phyloP scores from a whole-genome alignment of 805 yeast species.

The Hanseniaspora vineae region DNA sequence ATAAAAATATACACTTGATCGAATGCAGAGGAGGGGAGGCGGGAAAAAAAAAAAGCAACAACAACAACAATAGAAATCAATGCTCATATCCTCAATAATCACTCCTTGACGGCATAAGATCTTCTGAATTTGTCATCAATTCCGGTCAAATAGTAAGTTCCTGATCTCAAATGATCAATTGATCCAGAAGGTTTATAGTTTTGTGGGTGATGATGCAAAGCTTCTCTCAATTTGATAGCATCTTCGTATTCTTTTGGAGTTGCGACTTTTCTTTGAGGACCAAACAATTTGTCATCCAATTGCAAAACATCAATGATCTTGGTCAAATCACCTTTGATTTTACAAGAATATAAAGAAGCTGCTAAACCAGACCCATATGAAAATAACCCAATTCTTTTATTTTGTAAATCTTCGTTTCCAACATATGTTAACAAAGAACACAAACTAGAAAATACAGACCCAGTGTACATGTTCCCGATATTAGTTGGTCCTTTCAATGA shows the following conservation, averaged over 20 bases:
- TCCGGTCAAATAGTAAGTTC: constrained; percentile 72
- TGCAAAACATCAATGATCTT: constrained; percentile 51
- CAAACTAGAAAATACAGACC: constrained; percentile 78
- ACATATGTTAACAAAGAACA: constrained; percentile 69
- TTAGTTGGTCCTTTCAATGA: constrained; percentile 83
- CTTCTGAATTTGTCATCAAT: constrained; percentile 87
- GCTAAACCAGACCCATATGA: constrained; percentile 99
- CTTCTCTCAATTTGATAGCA: constrained; percentile 77
- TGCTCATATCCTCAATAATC: too few species aligned
- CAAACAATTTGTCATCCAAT: constrained; percentile 51
- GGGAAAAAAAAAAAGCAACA: too few species aligned
- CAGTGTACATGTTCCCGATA: constrained; percentile 97
- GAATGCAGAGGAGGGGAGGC: too few species aligned
- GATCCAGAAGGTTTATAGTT: constrained; percentile 68
- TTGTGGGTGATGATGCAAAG: constrained; percentile 65
- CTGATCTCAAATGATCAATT: constrained; percentile 54
- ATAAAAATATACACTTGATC: too few species aligned
- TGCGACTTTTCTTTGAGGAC: constrained; percentile 38
- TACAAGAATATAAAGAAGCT: constrained; percentile 69
- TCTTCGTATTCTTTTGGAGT: constrained; percentile 74
- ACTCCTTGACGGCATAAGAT: constrained; percentile 52
- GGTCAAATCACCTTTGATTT: constrained; percentile 70
- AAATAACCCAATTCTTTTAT: constrained; percentile 80
- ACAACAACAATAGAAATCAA: too few species aligned
- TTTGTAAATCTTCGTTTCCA: constrained; percentile 60